Conservation (phyloP, 768 basidiomycete genomes). For the Termitomyces bulborhizus region DNA sequence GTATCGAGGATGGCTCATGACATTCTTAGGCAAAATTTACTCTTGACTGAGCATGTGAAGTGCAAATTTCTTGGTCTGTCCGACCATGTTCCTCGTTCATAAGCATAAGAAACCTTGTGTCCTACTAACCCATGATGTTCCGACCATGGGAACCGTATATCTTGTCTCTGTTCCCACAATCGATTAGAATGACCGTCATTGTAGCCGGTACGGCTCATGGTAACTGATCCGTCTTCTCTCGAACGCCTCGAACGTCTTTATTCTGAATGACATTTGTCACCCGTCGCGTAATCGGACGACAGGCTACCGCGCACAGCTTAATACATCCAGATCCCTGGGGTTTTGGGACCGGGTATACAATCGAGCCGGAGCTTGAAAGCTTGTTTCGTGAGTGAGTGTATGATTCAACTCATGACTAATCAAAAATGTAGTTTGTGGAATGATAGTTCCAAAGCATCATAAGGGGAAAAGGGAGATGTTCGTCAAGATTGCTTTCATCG, state of each 20-base stretch:
- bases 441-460: too few relatives aligned
- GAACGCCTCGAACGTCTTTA: too few relatives aligned
- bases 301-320: too few relatives aligned
- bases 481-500: not conserved
- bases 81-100: not conserved
- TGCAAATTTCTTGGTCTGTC: too few relatives aligned
- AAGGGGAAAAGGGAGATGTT: not conserved
- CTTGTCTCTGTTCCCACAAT: not conserved
- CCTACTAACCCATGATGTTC: too few relatives aligned
- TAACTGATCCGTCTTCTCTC: not conserved
- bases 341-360: not conserved
- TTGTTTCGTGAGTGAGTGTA: not conserved
- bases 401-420: not conserved
- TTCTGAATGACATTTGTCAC: too few relatives aligned
- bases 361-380: not conserved
- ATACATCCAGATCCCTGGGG: too few relatives aligned
- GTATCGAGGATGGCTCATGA: slow-evolving; percentile 29
- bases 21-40: slow-evolving; percentile 12
- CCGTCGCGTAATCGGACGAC: not conserved
- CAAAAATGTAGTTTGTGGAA: too few relatives aligned
- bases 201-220: not conserved
- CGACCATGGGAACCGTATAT: not conserved
- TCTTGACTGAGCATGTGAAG: not conserved
- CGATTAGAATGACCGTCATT: not conserved
- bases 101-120: not conserved